Conservation (phyloP, 2,329 filamentous ascomycete genomes). For the Phialophora macrospora region DNA sequence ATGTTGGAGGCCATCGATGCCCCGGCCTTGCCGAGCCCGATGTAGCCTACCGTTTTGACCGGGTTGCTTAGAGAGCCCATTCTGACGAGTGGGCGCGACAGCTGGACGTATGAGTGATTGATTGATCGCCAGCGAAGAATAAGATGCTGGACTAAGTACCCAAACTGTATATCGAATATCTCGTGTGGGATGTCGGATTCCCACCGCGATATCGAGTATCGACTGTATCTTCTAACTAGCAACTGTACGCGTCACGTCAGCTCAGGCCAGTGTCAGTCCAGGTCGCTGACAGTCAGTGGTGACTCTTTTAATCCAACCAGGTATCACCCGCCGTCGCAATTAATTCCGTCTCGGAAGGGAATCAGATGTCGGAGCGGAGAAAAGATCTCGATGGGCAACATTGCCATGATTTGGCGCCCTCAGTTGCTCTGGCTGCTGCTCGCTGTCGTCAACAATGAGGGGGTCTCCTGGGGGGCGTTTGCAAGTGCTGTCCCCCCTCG, state of each 20-base stretch:
- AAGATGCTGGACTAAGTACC: no score
- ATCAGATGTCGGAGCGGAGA: neutral
- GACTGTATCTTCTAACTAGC: no score
- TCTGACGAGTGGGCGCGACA: neutral
- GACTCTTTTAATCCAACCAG: no score
- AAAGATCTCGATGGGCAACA: neutral
- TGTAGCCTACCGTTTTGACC: slow-evolving; percentile 42
- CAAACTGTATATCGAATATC: no score
- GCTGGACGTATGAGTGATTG: no score
- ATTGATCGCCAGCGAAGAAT: neutral
- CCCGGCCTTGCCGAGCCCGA: slow-evolving; percentile 45
- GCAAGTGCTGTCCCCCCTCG: no score
- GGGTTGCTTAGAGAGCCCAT: slow-evolving; percentile 20
- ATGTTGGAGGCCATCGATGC: slow-evolving; percentile 45
- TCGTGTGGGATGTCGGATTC: neutral
- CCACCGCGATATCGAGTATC: neutral
- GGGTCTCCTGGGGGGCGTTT: neutral
- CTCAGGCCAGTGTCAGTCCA: no score
- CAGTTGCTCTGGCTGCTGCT: neutral
- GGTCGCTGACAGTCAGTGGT: no score
- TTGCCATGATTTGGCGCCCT: neutral
- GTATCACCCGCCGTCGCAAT: neutral
- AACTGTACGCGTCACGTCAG: no score
- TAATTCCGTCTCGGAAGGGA: neutral
- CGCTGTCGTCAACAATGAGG: neutral